Evolutionary conservation across 2,329 filamentous ascomycete genomes (phyloP), one percentile per base, ranked within the genome.

Genomic region (Corynespora cassiicola): DNA sequence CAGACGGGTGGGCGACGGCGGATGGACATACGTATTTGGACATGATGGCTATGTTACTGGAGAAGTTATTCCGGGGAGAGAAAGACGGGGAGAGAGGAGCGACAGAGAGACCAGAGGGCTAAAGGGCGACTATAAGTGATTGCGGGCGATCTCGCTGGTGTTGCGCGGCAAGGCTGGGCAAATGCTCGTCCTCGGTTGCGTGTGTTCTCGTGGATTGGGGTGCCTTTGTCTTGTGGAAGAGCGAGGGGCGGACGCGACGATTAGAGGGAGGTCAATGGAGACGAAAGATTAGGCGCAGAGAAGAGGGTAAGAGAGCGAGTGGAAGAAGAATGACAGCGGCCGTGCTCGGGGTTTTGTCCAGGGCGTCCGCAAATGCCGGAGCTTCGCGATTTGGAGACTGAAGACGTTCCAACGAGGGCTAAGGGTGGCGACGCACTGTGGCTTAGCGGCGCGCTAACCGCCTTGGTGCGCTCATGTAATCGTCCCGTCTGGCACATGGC

Each of bases 11-110:
- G 16, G 23, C n/a, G 5, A 14, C 27, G n/a, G 20, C 9, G 23
- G 25, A 4, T 4, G n/a, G 12, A 61, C 59, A 31, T 56, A 63
- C 59, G 43, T 50, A 57, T 63, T 60, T 56, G 54, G 50, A 35
- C 42, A 16, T 39, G 34, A 36, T 33, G 47, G 48, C 46, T 47
- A 50, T 33, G 29, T 14, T 27, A 24, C 12, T 27, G 31, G 19
- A 9, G 9, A 10, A 25, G 19, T 28, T 9, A 7, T 27, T 17
- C 15, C 5, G 10, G 14, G 12, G 8, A 17, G 25, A 15, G 16
- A 17, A 15, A 18, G 17, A 21, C 6, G 25, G 24, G 20, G 20
- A 12, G 27, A 43, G 18, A 47, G 16, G 41, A 39, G 40, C 23
- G 43, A 38, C 23, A 34, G 28, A 24, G 16, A 17, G 7, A 6